Percentiles rank a stretch among this genome's conserved stretches.
phyloP scores from a whole-genome alignment of 352 stramenopile species.

The Globisporangium perplexum region DNA sequence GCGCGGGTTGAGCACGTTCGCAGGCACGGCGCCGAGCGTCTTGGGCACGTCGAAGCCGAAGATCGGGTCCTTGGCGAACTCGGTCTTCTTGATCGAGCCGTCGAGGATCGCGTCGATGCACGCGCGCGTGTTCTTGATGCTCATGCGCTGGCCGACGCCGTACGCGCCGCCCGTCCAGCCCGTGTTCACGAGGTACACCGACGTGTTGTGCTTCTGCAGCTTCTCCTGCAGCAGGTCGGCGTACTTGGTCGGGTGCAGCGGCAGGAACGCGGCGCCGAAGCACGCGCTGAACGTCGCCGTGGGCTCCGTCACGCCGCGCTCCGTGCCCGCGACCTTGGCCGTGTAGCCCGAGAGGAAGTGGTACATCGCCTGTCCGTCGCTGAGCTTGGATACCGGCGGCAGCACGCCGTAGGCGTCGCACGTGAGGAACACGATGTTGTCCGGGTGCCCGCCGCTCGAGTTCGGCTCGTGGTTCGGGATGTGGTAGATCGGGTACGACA shows the following conservation, averaged over 20 bases:
- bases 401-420: constrained; percentile 98
- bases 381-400: constrained; percentile 94
- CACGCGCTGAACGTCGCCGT: constrained; percentile 95
- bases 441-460: constrained; percentile 91
- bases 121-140: constrained; percentile 94
- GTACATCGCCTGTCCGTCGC: constrained; percentile 95
- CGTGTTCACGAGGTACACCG: constrained; percentile 97
- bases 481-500: constrained; percentile 99
- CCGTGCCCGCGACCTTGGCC: constrained; percentile 97
- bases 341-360: constrained; percentile 99
- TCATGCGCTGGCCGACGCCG: constrained; percentile 96
- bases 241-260: constrained; percentile 96
- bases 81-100: constrained; percentile 90
- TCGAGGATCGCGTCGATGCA: constrained; percentile 97
- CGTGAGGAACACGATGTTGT: constrained; percentile 97
- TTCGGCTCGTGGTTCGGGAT: constrained; percentile 92
- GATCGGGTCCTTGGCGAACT: constrained; percentile 82
- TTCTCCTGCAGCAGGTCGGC: constrained; percentile 96
- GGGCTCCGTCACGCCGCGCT: constrained; percentile 95
- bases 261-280: constrained; percentile 97
- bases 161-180: constrained; percentile 96
- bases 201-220: constrained; percentile 91
- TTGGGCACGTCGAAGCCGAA: constrained; percentile 95
- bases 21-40: constrained; percentile 80
- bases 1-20: constrained; percentile 88